A percentile compares a stretch with the other conserved stretches of the same genome.
These are phyloP conservation scores for Paradendryphiella salina DNA, from an alignment of 2,329 filamentous ascomycete species.

Conservation along the genomic window DNA sequence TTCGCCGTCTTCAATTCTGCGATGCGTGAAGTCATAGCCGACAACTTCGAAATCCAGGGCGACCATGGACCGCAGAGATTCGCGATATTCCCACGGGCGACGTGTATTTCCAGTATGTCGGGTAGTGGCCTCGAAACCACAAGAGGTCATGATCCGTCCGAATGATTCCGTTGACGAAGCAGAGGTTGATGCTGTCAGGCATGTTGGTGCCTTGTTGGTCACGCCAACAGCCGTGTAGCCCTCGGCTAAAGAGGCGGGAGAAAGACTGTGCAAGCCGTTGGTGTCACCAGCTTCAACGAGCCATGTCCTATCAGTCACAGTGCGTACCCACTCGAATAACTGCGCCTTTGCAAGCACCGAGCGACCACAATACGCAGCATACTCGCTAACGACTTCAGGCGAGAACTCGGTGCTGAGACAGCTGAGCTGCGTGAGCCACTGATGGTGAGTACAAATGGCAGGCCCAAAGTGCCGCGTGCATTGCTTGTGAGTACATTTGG, in stretches of 20 bases:
- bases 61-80: slow-evolving; percentile 30
- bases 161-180: slow-evolving; percentile 32
- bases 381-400: slow-evolving; percentile 28
- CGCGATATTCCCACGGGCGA: slow-evolving; percentile 43
- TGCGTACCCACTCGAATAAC: slow-evolving; percentile 35
- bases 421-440: slow-evolving; percentile 41
- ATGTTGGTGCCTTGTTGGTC: slow-evolving; percentile 34
- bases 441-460: slow-evolving; percentile 39
- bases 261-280: slow-evolving; percentile 29
- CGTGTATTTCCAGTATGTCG: slow-evolving; percentile 38
- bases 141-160: slow-evolving; percentile 36
- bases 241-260: slow-evolving; percentile 30
- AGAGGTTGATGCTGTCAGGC: slow-evolving; percentile 28
- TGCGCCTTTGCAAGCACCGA: slow-evolving; percentile 43
- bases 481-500: slow-evolving; percentile 34
- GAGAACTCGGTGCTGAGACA: slow-evolving; percentile 40
- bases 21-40: slow-evolving; percentile 36
- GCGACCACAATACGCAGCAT: slow-evolving; percentile 36
- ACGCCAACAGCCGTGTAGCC: slow-evolving; percentile 33
- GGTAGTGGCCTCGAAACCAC: slow-evolving; percentile 33
- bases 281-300: slow-evolving; percentile 41
- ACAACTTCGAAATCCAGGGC: slow-evolving; percentile 40
- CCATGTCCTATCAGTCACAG: slow-evolving; percentile 38
- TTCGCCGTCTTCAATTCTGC: slow-evolving; percentile 22
- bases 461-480: slow-evolving; percentile 39